Conservation (phyloP, 768 basidiomycete species). For the Mrakia frigida region DNA sequence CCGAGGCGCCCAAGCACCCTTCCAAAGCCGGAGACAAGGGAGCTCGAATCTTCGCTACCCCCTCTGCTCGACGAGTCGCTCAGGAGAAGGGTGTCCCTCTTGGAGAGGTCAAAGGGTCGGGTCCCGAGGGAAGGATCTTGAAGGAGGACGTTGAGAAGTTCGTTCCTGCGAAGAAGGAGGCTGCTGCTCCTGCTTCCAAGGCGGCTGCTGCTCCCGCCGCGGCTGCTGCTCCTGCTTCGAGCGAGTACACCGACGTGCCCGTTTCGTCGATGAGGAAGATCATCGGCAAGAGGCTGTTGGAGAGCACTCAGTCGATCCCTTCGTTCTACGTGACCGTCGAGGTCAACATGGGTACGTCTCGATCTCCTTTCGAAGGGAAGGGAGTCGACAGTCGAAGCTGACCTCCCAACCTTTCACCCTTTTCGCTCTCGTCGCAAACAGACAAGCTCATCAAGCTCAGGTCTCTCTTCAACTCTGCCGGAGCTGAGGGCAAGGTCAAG, state of each 20-base stretch:
- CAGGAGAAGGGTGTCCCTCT: slow-evolving; percentile 89
- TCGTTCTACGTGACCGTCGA: slow-evolving; percentile 96
- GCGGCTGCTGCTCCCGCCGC: slow-evolving; percentile 40
- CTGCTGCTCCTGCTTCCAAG: slow-evolving; percentile 44
- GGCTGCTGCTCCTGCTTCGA: slow-evolving; percentile 39
- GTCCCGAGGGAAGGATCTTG: slow-evolving; percentile 88
- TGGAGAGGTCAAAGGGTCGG: slow-evolving; percentile 81
- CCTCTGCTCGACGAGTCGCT: slow-evolving; percentile 95
- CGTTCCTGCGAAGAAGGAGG: slow-evolving; percentile 52
- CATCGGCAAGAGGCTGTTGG: slow-evolving; percentile 81
- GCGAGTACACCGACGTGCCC: slow-evolving; percentile 82
- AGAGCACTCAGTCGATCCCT: slow-evolving; percentile 91
- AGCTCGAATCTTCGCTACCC: slow-evolving; percentile 70
- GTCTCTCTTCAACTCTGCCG: slow-evolving; percentile 81
- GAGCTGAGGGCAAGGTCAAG: slow-evolving; percentile 64
- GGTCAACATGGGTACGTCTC: slow-evolving; percentile 86
- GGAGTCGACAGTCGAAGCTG: not conserved
- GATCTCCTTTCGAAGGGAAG: not conserved
- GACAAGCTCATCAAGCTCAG: slow-evolving; percentile 72
- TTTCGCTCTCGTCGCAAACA: slow-evolving; percentile 17
- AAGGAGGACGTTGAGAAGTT: slow-evolving; percentile 92
- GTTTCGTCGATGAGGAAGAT: slow-evolving; percentile 89
- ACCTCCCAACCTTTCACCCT: not conserved
- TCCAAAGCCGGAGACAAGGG: slow-evolving; percentile 34
- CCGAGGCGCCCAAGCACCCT: slow-evolving; percentile 38